Conservation (phyloP, 2,329 filamentous ascomycete genomes). For the Gnomoniopsis smithogilvyi region DNA sequence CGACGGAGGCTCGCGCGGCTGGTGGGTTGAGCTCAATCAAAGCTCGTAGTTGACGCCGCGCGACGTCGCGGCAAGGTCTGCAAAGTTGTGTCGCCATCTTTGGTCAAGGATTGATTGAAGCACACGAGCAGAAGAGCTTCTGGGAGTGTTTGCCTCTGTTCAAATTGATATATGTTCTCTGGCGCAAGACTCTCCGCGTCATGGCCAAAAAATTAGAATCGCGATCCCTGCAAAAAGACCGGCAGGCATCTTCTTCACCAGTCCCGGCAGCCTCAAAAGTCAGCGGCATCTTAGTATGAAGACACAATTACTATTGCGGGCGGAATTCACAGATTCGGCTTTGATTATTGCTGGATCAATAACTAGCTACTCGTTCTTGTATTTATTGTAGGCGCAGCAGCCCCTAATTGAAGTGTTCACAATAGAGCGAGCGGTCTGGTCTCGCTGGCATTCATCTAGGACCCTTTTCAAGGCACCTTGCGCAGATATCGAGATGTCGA, state of each 20-base stretch:
- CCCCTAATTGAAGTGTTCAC: too few species aligned
- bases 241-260: neutral
- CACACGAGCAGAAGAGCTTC: neutral
- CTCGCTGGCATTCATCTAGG: too few species aligned
- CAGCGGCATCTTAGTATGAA: neutral
- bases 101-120: neutral
- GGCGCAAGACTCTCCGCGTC: slow-evolving; percentile 11
- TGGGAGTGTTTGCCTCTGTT: neutral
- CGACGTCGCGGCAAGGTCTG: slow-evolving; percentile 25
- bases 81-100: slow-evolving; percentile 46
- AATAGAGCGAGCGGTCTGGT: too few species aligned
- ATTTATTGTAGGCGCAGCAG: too few species aligned
- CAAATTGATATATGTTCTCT: neutral
- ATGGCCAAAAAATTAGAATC: slow-evolving; percentile 23
- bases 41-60: slow-evolving; percentile 30
- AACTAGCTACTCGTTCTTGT: too few species aligned
- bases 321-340: too few species aligned
- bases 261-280: neutral
- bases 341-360: too few species aligned
- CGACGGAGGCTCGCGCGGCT: slow-evolving; percentile 3
- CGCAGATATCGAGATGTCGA: neutral
- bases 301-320: too few species aligned
- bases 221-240: slow-evolving; percentile 1
- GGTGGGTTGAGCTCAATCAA: slow-evolving; percentile 6
- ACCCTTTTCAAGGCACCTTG: neutral